phyloP scores from a whole-genome alignment of 768 basidiomycete genomes.

The Wakefieldia striispora region DNA sequence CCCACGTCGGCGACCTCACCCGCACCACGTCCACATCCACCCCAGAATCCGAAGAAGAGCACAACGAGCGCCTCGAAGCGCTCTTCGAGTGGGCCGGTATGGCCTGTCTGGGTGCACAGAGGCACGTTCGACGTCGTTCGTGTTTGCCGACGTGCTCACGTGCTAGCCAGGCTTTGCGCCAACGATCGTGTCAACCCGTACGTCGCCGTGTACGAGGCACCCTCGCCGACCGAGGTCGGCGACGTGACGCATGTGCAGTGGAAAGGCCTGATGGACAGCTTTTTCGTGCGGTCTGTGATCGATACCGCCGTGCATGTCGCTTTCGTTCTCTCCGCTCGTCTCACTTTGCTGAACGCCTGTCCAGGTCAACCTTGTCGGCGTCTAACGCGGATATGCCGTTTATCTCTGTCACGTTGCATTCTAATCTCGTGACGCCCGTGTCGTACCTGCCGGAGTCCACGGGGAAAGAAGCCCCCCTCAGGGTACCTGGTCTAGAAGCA shows the following conservation, averaged over 20 bases:
- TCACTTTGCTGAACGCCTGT: background rate
- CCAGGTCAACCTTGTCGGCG: constrained; percentile 10
- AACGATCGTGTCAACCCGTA: constrained; percentile 70
- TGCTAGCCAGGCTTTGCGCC: constrained; percentile 45
- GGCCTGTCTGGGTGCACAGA: constrained; percentile 62
- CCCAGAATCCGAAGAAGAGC: constrained; percentile 43
- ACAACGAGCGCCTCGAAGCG: constrained; percentile 41
- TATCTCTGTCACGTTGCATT: constrained; percentile 33
- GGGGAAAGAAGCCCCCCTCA: constrained; percentile 31
- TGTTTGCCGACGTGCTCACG: background rate
- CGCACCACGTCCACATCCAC: constrained; percentile 7
- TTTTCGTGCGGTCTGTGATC: constrained; percentile 53
- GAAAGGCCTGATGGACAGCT: constrained; percentile 53
- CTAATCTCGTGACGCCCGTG: constrained; percentile 45
- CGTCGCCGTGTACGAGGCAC: constrained; percentile 62
- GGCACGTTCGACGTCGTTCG: constrained; percentile 37
- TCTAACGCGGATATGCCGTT: constrained; percentile 11
- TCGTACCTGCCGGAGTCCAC: constrained; percentile 42
- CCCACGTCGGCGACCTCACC: constrained; percentile 32
- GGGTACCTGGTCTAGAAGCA: constrained; percentile 46
- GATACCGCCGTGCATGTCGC: constrained; percentile 38
- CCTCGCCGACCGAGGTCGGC: constrained; percentile 43
- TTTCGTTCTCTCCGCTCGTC: background rate
- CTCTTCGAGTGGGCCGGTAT: constrained; percentile 77
- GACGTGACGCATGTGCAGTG: constrained; percentile 55